Base-by-base conservation (phyloP, 495 filamentous ascomycete genomes). In the Cairneyella variabilis region DNA sequence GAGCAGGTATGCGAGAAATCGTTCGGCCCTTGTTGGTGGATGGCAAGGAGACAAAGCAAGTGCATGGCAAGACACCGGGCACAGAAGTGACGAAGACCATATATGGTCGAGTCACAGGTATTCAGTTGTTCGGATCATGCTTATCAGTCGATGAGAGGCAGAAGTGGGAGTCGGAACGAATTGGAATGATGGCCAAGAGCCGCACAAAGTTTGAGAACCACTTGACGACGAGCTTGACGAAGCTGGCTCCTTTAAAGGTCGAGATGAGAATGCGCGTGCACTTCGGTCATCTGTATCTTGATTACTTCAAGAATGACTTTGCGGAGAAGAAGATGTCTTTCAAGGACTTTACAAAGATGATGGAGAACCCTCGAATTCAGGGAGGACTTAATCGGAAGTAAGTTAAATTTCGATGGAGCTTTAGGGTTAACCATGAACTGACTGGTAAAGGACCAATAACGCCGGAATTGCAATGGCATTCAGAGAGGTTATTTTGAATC, bases 221-320 rank as follows among this genome's bases (percentile, higher is more conserved):
- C 28, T 39, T 70, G 16, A 57, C 41, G 17, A 60, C 54, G 21
- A 51, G 43, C 26, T 45, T 71, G 1, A 43, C 55, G 30, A 58
- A 52, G 25, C 58, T 68, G 11, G 53, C 62, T 16, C 43, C 52
- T 42, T 32, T 66, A 22, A 57, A 60, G 7, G 25, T 68, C 14
- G 63, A 71, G 27, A 60, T 83, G 28, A 68, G 70, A 1, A 72
- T 89, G 75, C 72, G 78, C 18, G 70, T 84, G 3, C 69, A 75
- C 27, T 76, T 88, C 38, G 85, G 84, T 0, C 66, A 70, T 0
- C 70, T 82, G 23, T 56, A 74, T 7, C 65, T 88, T 12, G 64
- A 66, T 8, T 56, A 65, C 12, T 85, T 76, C 40, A 40, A 2
- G 27, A 3, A 30, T 1, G 26, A 28, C 1, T 60, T 59, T 18